Evolutionary conservation across 2,329 filamentous ascomycete genomes (phyloP), one percentile per base, ranked within the genome.

Genomic region (Hypomyces perniciosus): DNA sequence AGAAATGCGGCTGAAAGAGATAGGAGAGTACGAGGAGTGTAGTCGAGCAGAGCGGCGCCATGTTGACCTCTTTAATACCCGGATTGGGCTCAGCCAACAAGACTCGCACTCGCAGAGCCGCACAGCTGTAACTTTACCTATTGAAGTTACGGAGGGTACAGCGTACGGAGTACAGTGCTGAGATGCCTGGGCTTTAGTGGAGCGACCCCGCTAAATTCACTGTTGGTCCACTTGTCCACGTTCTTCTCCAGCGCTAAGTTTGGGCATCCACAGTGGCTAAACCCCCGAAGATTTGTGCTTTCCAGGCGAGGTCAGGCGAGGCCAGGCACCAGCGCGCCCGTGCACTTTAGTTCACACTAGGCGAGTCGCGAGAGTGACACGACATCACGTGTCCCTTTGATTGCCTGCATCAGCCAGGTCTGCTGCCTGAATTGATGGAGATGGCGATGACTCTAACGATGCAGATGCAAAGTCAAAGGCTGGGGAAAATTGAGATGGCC

Each of bases 261-360:
- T 35, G 33, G 33, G 33, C 33, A 35, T 8, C 33, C 12, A 12
- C 33, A 12, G 33, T 12, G 8, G 33, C 33, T 35, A 20, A 20
- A 20, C 31, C 40, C n/a, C 26, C 39, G 27, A 20, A 38, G 28
- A 26, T n/a, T 50, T 43, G 20, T 28, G 33, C 29, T 34, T 46
- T 20, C 20, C 20, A 20, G 20, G 20, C 20, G 20, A 20, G 20
- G 20, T 20, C 20, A 3, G 20, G 3, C 20, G 20, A 20, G 20
- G 10, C 49, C 52, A 54, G 52, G 62, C 62, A 64, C 53, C 62
- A 63, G 54, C 54, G 50, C 54, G 50, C 54, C 49, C 20, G 20
- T 20, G 20, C 20, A 20, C 20, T 20, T 20, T 38, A 8, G 50
- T 46, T 57, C 52, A 51, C 54, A 54, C 52, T 55, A 42, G 43